Conservation (phyloP, 1,284 basidiomycete genomes). For the Cutaneotrichosporon dermatis region DNA sequence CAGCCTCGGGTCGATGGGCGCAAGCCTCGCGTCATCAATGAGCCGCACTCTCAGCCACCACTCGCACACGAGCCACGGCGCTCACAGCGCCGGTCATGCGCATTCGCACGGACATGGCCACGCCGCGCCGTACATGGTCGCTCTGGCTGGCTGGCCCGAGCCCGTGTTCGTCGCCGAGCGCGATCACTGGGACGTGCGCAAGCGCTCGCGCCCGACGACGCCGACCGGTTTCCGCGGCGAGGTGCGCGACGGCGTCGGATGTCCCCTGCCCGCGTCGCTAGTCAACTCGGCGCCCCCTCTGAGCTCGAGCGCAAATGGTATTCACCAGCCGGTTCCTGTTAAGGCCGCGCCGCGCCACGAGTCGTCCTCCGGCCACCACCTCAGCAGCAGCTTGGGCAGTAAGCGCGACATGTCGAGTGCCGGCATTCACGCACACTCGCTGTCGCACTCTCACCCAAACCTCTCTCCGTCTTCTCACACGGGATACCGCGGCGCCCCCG, state of each 20-base stretch:
- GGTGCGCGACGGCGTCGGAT: slow-evolving; percentile 15
- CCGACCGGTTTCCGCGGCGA: slow-evolving; percentile 15
- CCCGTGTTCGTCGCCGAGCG: slow-evolving; percentile 30
- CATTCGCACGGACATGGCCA: slow-evolving; percentile 1
- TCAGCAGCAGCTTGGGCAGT: too few relatives aligned
- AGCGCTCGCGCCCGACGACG: slow-evolving; percentile 16
- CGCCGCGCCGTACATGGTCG: slow-evolving; percentile 37
- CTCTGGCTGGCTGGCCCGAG: slow-evolving; percentile 38
- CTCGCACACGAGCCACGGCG: not conserved
- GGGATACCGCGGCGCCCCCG: too few relatives aligned
- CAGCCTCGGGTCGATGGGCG: not conserved
- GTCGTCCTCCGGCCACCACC: too few relatives aligned
- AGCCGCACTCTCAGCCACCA: not conserved
- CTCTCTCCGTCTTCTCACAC: too few relatives aligned
- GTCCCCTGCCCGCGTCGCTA: slow-evolving; percentile 5
- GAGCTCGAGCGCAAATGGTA: not conserved
- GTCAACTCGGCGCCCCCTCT: not conserved
- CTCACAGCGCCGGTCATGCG: not conserved
- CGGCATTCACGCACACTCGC: too few relatives aligned
- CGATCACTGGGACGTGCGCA: slow-evolving; percentile 16
- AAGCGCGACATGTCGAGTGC: too few relatives aligned
- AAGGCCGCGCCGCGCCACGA: not conserved
- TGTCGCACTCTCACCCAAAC: too few relatives aligned
- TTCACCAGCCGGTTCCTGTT: not conserved
- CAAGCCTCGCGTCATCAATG: not conserved